Conservation (phyloP, 108 stramenopile species). For the Pseudonitzschia multiseries region DNA sequence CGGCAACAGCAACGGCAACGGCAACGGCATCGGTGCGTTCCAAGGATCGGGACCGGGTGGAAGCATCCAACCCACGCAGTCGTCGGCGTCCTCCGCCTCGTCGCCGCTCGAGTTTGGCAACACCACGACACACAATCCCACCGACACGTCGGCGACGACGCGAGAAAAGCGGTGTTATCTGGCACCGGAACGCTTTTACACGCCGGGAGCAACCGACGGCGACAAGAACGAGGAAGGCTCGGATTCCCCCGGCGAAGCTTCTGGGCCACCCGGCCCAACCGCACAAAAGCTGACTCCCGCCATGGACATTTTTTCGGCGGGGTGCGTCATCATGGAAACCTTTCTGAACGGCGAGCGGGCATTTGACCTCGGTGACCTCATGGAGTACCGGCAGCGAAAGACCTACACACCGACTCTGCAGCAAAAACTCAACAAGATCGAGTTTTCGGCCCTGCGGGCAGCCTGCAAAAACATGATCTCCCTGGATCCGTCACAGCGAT, state of each 20-base stretch:
- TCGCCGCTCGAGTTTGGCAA: background rate
- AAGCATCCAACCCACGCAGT: background rate
- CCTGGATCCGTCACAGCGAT: conserved; percentile 74
- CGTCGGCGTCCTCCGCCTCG: background rate
- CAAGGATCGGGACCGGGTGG: conserved; percentile 2
- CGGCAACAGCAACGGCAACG: background rate
- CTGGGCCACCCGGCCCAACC: background rate
- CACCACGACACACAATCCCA: background rate
- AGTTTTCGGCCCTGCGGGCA: conserved; percentile 73
- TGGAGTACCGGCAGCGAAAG: conserved; percentile 73
- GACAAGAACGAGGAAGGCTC: background rate
- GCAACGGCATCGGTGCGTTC: background rate
- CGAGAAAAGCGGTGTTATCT: conserved; percentile 92
- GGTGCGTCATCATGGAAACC: conserved; percentile 94
- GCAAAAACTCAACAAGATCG: conserved; percentile 87
- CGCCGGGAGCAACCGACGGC: conserved; percentile 35
- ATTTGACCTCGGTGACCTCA: conserved; percentile 89
- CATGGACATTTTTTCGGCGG: conserved; percentile 97
- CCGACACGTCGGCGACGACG: conserved; percentile 28
- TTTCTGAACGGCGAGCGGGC: conserved; percentile 92
- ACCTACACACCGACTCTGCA: conserved; percentile 49
- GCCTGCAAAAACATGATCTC: conserved; percentile 88
- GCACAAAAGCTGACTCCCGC: conserved; percentile 63
- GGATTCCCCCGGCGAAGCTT: background rate
- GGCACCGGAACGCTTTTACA: conserved; percentile 91